Conservation (phyloP, 768 basidiomycete species). For the Boletus subparvulus region DNA sequence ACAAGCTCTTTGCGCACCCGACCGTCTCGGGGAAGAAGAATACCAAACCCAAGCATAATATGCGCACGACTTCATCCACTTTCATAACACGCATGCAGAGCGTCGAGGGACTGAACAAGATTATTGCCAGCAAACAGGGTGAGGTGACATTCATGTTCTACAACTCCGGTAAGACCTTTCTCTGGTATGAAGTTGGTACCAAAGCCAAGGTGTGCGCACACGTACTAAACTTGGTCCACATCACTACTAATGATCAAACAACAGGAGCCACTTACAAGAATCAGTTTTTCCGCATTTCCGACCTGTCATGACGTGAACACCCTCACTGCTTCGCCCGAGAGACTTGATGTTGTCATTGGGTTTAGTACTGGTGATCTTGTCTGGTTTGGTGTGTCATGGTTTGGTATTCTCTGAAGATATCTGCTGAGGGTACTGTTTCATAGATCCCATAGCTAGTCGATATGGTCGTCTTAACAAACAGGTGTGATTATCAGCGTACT, state of each 20-base stretch:
- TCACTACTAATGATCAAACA: conserved; percentile 7
- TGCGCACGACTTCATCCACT: conserved; percentile 87
- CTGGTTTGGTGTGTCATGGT: conserved; percentile 75
- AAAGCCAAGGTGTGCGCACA: conserved; percentile 67
- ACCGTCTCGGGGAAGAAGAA: conserved; percentile 56
- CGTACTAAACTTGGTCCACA: neutral
- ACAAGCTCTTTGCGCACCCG: conserved; percentile 61
- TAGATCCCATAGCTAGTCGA: conserved; percentile 77
- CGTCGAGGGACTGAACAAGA: conserved; percentile 71
- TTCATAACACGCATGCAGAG: conserved; percentile 88
- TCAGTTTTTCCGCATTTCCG: conserved; percentile 83
- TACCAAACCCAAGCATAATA: conserved; percentile 84
- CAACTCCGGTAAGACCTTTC: conserved; percentile 78
- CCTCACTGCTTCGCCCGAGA: conserved; percentile 72
- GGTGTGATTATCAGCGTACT: conserved; percentile 37
- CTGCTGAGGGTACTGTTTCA: conserved; percentile 3
- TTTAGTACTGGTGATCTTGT: conserved; percentile 93
- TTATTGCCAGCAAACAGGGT: conserved; percentile 75
- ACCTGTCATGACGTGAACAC: conserved; percentile 90
- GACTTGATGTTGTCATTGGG: conserved; percentile 87
- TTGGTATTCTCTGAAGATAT: conserved; percentile 1
- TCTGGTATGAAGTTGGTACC: conserved; percentile 85
- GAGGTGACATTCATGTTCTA: conserved; percentile 86
- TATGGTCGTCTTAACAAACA: conserved; percentile 90
- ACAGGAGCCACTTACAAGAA: conserved; percentile 83